A percentile compares a stretch with the other conserved stretches of the same genome.
phyloP scores from a whole-genome alignment of 2,329 filamentous ascomycete species.

The Aureobasidium melanogenum region DNA sequence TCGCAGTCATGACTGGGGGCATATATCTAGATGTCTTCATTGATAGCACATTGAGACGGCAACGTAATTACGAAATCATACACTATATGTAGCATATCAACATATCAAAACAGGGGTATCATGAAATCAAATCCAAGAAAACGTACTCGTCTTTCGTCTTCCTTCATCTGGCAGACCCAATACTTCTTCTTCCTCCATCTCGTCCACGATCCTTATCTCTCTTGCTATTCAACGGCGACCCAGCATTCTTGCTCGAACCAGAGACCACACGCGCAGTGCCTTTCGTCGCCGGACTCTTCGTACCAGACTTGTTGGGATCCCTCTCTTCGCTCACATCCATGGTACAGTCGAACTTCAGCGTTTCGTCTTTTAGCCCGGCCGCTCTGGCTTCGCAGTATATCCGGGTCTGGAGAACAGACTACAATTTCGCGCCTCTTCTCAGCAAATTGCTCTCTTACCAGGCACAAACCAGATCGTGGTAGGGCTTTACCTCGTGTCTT shows the following conservation, averaged over 20 bases:
- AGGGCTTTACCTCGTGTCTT: neutral
- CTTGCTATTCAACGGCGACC: neutral
- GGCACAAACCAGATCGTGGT: neutral
- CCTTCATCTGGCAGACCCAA: neutral
- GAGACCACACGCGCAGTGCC: neutral
- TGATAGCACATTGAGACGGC: neutral
- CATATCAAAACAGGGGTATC: neutral
- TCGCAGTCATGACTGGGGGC: neutral
- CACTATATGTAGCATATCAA: neutral
- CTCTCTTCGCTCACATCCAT: slow-evolving; percentile 1
- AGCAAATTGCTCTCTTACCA: neutral
- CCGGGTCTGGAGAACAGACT: slow-evolving; percentile 5
- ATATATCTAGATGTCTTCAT: slow-evolving; percentile 4
- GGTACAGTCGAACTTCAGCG: neutral
- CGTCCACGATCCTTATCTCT: neutral
- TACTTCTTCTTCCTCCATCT: neutral
- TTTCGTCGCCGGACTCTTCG: neutral
- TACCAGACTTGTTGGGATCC: neutral
- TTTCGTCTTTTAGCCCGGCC: neutral
- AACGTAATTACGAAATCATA: neutral
- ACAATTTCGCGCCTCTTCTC: neutral
- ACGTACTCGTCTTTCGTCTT: neutral
- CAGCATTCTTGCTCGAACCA: neutral
- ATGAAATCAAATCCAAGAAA: neutral
- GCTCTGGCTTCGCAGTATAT: neutral